These are phyloP conservation scores for Saccharomycopsis hybrid DNA, from an alignment of 1,139 yeast species.

Conservation along the genomic window DNA sequence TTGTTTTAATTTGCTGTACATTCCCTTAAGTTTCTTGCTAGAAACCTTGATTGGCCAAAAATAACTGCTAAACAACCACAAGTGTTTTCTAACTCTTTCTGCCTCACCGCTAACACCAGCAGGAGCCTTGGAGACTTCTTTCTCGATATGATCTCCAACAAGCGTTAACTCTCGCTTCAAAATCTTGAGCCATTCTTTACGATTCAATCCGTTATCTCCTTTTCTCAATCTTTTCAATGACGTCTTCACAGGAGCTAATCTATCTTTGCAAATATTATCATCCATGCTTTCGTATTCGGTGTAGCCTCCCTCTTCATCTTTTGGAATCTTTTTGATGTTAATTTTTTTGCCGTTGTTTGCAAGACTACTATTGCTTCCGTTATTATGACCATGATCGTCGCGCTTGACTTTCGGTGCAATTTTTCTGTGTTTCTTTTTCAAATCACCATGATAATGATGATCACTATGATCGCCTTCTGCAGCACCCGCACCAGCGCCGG, in stretches of 20 bases:
- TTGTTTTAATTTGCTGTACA: conserved; percentile 44
- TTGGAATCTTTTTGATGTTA: conserved; percentile 29
- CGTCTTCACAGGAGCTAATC: conserved; percentile 65
- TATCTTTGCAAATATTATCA: conserved; percentile 58
- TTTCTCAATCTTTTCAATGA: conserved; percentile 70
- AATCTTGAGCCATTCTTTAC: conserved; percentile 76
- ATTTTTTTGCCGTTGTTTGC: conserved; percentile 9
- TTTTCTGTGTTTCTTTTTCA: neutral
- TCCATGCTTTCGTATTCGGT: conserved; percentile 76
- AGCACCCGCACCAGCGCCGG: neutral
- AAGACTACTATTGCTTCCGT: neutral
- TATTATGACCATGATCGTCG: conserved; percentile 19
- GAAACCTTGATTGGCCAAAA: conserved; percentile 96
- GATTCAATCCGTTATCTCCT: conserved; percentile 77
- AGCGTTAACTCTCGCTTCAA: conserved; percentile 66
- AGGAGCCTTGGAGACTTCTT: conserved; percentile 25
- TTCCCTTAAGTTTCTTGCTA: conserved; percentile 69
- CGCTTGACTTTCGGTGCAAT: conserved; percentile 17
- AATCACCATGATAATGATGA: neutral
- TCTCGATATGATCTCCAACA: conserved; percentile 72
- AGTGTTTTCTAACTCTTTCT: conserved; percentile 48
- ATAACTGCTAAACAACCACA: conserved; percentile 86
- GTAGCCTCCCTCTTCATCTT: conserved; percentile 19
- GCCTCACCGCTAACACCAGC: conserved; percentile 21
- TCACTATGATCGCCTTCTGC: neutral